Conservation (phyloP, 2,329 filamentous ascomycete species). For the Claviceps purpurea region DNA sequence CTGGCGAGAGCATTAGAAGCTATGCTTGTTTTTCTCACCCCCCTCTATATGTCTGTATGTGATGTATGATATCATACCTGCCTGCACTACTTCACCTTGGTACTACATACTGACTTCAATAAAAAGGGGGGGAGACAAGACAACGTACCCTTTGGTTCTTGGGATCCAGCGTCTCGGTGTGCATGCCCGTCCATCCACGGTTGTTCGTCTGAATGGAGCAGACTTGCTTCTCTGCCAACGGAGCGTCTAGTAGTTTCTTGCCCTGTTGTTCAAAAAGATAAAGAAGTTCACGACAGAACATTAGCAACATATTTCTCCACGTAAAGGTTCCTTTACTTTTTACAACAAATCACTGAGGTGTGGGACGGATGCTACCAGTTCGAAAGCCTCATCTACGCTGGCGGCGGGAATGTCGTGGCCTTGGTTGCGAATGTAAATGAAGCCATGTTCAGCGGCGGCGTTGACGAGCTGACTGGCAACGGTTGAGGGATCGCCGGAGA, state of each 20-base stretch:
- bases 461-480: conserved; percentile 59
- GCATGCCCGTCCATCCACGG: conserved; percentile 78
- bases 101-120: too few species aligned
- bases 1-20: conserved; percentile 23
- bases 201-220: conserved; percentile 73
- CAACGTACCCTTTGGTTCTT: conserved; percentile 57
- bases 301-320: too few species aligned
- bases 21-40: background rate
- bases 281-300: too few species aligned
- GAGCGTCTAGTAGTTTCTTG: conserved; percentile 56
- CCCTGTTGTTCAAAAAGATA: conserved; percentile 28
- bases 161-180: conserved; percentile 77
- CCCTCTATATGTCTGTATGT: too few species aligned
- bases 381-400: conserved; percentile 59
- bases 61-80: too few species aligned
- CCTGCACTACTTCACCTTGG: too few species aligned
- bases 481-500: conserved; percentile 42
- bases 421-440: conserved; percentile 74
- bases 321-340: too few species aligned
- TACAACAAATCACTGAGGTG: too few species aligned
- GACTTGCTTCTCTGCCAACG: conserved; percentile 55
- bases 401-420: conserved; percentile 52
- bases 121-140: too few species aligned
- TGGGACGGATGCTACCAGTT: conserved; percentile 41
- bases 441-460: conserved; percentile 72